A percentile compares a stretch with the other conserved stretches of the same genome.
Conservation (phyloP, 1,139 yeast genomes). For the Candida sanyaensis region DNA sequence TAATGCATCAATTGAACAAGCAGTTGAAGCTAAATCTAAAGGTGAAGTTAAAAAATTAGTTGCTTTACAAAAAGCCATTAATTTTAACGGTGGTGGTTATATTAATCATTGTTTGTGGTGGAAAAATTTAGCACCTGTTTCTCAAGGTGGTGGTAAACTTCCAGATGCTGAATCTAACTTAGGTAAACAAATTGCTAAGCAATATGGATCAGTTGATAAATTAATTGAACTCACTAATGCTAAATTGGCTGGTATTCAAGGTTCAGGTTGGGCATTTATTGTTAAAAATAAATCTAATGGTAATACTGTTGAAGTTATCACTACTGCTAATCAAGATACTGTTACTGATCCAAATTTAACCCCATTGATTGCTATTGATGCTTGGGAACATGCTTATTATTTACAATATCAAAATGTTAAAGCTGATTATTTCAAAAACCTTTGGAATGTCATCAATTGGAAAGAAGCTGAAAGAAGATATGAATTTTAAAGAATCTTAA, state of each 20-base stretch:
- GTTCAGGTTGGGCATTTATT: slow-evolving; percentile 97
- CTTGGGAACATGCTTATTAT: slow-evolving; percentile 99
- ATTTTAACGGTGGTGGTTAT: slow-evolving; percentile 96
- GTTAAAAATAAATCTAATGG: slow-evolving; percentile 87
- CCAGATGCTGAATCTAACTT: slow-evolving; percentile 62
- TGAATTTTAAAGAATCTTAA: slow-evolving; percentile 9
- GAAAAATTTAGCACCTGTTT: slow-evolving; percentile 85
- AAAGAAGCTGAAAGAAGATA: slow-evolving; percentile 81
- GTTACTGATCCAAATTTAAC: slow-evolving; percentile 63
- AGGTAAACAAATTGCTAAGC: slow-evolving; percentile 60
- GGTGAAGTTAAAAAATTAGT: slow-evolving; percentile 69
- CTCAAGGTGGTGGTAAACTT: slow-evolving; percentile 83
- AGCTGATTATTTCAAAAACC: slow-evolving; percentile 92
- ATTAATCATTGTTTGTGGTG: slow-evolving; percentile 86
- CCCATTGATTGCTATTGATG: slow-evolving; percentile 92
- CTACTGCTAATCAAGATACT: slow-evolving; percentile 90
- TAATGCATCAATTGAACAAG: slow-evolving; percentile 80
- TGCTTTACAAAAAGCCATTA: slow-evolving; percentile 76
- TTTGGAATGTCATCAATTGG: slow-evolving; percentile 98
- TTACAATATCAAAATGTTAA: slow-evolving; percentile 94
- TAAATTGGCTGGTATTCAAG: slow-evolving; percentile 90
- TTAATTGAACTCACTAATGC: slow-evolving; percentile 69
- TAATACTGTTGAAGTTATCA: slow-evolving; percentile 73
- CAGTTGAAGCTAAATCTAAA: slow-evolving; percentile 65
- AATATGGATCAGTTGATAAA: slow-evolving; percentile 79